phyloP scores from a whole-genome alignment of 352 stramenopile species.

The Pythium phragmiticola region DNA sequence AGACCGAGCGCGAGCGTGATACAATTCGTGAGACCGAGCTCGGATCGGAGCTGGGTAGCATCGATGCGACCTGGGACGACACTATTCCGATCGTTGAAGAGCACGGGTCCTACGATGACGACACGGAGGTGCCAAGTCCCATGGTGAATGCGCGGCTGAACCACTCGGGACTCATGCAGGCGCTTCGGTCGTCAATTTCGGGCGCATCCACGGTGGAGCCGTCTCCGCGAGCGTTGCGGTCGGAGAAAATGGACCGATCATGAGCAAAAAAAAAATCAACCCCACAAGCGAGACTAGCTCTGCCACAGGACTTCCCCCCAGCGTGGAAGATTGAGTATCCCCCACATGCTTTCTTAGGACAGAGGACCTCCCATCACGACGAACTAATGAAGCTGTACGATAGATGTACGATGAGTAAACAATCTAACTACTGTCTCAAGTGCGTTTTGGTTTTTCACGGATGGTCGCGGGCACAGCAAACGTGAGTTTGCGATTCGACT shows the following conservation, averaged over 20 bases:
- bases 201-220: slow-evolving; percentile 22
- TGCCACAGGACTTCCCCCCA: background rate
- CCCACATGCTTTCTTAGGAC: slow-evolving; percentile 20
- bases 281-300: slow-evolving; percentile 10
- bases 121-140: slow-evolving; percentile 33
- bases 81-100: slow-evolving; percentile 73
- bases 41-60: slow-evolving; percentile 60
- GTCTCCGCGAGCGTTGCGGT: slow-evolving; percentile 34
- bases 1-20: slow-evolving; percentile 63
- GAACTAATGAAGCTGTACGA: slow-evolving; percentile 33
- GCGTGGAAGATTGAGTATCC: slow-evolving; percentile 12
- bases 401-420: slow-evolving; percentile 16
- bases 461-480: slow-evolving; percentile 30
- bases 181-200: slow-evolving; percentile 45
- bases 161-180: slow-evolving; percentile 59
- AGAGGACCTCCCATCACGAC: background rate
- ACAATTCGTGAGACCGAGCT: slow-evolving; percentile 86
- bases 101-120: slow-evolving; percentile 47
- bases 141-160: slow-evolving; percentile 62
- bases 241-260: slow-evolving; percentile 73
- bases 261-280: slow-evolving; percentile 32
- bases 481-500: slow-evolving; percentile 26
- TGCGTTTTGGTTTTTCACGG: slow-evolving; percentile 20
- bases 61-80: slow-evolving; percentile 70
- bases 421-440: background rate